A percentile compares a stretch with the other conserved stretches of the same genome.
Conservation (phyloP, 768 basidiomycete species). For the Tremella yokohamensis region DNA sequence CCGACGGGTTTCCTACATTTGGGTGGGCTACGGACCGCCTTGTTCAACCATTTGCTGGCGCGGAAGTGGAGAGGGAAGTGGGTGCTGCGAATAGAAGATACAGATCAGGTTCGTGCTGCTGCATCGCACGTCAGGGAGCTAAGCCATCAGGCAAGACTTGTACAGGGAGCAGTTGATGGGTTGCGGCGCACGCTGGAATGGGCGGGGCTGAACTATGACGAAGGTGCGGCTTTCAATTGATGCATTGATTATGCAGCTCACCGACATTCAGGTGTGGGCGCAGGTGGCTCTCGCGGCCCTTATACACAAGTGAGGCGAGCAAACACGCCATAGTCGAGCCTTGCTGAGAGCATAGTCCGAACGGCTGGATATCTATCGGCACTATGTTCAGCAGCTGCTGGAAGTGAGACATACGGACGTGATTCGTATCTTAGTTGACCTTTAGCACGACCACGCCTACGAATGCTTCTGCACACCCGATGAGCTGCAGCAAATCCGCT, state of each 20-base stretch:
- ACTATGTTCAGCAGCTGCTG: constrained; percentile 13
- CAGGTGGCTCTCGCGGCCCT: constrained; percentile 70
- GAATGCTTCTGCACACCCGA: constrained; percentile 87
- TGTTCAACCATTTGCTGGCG: constrained; percentile 87
- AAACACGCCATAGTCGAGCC: background rate
- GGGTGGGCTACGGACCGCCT: constrained; percentile 86
- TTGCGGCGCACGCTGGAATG: constrained; percentile 74
- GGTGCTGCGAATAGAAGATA: constrained; percentile 92
- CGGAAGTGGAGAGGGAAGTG: constrained; percentile 78
- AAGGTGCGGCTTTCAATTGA: constrained; percentile 69
- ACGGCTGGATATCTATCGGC: constrained; percentile 75
- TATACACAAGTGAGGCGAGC: constrained; percentile 68
- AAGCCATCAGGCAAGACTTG: constrained; percentile 65
- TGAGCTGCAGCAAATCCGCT: constrained; percentile 64
- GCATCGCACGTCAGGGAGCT: background rate
- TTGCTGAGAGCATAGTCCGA: constrained; percentile 63
- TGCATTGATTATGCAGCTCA: background rate
- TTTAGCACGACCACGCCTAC: constrained; percentile 80
- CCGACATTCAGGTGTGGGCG: constrained; percentile 65
- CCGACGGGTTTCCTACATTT: constrained; percentile 93
- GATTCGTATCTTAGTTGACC: background rate
- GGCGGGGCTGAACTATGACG: constrained; percentile 88
- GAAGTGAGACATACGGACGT: too few relatives aligned
- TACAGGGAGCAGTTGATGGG: constrained; percentile 67
- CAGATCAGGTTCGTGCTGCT: constrained; percentile 66